phyloP scores from a whole-genome alignment of 805 yeast genomes.

The Lipomyces orientalis region DNA sequence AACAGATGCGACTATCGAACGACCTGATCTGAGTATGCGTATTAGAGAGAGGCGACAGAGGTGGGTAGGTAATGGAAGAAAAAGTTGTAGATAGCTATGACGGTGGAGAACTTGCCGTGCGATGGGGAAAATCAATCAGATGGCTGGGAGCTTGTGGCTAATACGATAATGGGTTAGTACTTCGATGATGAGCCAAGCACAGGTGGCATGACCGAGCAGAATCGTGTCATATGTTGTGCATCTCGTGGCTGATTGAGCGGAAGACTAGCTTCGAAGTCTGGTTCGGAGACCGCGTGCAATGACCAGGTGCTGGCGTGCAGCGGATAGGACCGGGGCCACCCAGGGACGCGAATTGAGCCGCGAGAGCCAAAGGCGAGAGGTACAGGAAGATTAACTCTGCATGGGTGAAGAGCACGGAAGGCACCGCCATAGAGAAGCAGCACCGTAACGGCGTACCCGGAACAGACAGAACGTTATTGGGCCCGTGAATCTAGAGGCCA shows the following conservation, averaged over 20 bases:
- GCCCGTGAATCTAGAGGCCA: background rate
- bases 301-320: background rate
- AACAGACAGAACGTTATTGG: background rate
- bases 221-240: background rate
- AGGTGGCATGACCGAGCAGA: conserved; percentile 2
- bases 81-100: background rate
- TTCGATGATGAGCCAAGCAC: background rate
- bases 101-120: background rate
- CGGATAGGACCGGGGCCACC: background rate
- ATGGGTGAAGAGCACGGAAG: background rate
- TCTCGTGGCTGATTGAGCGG: background rate
- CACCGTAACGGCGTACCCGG: background rate
- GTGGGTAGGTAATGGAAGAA: background rate
- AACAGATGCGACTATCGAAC: background rate
- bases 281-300: background rate
- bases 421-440: background rate
- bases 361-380: background rate
- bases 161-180: background rate
- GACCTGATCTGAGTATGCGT: background rate
- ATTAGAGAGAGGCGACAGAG: background rate
- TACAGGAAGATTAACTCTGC: background rate
- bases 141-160: background rate
- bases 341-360: background rate
- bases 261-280: background rate
- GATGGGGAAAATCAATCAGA: background rate